phyloP scores from a whole-genome alignment of 768 basidiomycete species.

The Megacollybia marginata region DNA sequence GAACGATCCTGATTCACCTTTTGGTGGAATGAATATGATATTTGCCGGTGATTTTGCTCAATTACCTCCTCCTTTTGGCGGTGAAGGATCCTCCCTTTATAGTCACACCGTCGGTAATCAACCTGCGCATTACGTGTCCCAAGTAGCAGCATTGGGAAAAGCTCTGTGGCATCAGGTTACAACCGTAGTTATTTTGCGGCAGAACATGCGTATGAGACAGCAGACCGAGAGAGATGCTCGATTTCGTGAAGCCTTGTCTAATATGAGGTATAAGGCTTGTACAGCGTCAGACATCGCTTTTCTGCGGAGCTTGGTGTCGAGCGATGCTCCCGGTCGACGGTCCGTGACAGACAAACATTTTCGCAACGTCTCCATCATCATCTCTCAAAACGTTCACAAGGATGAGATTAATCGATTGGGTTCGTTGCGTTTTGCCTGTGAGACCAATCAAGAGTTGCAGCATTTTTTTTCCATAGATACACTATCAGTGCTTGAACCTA shows the following conservation, averaged over 20 bases:
- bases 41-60: too few species aligned
- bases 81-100: slow-evolving; percentile 10
- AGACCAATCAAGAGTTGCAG: slow-evolving; percentile 6
- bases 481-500: neutral
- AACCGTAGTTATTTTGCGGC: slow-evolving; percentile 10
- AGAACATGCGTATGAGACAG: too few species aligned
- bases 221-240: too few species aligned
- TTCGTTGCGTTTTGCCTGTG: slow-evolving; percentile 14
- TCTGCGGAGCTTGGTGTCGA: slow-evolving; percentile 8
- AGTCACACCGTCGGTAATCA: slow-evolving; percentile 11
- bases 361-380: slow-evolving; percentile 17
- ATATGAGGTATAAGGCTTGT: too few species aligned
- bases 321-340: neutral
- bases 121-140: slow-evolving; percentile 9
- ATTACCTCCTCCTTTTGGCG: slow-evolving; percentile 18
- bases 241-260: too few species aligned
- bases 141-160: too few species aligned
- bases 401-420: slow-evolving; percentile 17
- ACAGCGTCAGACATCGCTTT: slow-evolving; percentile 19
- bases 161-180: slow-evolving; percentile 15
- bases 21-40: too few species aligned
- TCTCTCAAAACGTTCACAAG: slow-evolving; percentile 12
- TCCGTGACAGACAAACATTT: slow-evolving; percentile 8
- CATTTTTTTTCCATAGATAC: slow-evolving; percentile 9
- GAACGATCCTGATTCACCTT: slow-evolving; percentile 9